phyloP scores from a whole-genome alignment of 139 green algal species.

The Limnomonas spitsbergensis region DNA sequence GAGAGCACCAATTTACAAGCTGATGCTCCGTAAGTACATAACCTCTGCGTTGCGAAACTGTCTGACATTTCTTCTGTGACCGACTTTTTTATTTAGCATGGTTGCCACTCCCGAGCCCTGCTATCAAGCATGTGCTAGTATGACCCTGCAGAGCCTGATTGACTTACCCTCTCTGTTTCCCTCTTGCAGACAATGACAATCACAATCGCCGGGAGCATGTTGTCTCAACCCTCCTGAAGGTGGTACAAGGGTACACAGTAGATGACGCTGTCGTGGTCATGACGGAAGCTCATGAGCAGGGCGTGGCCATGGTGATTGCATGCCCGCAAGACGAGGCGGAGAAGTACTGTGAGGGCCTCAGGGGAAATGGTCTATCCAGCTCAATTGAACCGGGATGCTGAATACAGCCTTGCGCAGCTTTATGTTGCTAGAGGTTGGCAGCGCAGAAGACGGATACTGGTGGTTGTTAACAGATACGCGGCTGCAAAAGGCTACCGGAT shows the following conservation, averaged over 20 bases:
- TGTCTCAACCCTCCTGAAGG: neutral
- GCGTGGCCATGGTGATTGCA: constrained; percentile 73
- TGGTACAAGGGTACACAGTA: neutral
- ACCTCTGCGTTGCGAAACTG: too few relatives aligned
- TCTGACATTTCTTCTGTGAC: too few relatives aligned
- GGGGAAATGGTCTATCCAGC: constrained; percentile 79
- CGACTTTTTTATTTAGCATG: too few relatives aligned
- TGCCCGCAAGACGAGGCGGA: constrained; percentile 86
- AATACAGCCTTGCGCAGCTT: too few relatives aligned
- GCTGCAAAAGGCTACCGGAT: too few relatives aligned
- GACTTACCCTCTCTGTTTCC: neutral
- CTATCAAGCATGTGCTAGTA: neutral
- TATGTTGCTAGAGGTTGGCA: too few relatives aligned
- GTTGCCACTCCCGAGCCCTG: too few relatives aligned
- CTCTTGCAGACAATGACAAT: constrained; percentile 9
- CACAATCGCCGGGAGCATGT: neutral
- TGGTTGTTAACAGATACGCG: too few relatives aligned
- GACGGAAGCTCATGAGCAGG: constrained; percentile 77
- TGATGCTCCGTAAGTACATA: constrained; percentile 6
- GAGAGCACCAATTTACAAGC: neutral
- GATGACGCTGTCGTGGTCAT: neutral
- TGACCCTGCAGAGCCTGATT: too few relatives aligned
- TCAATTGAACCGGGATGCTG: constrained; percentile 66
- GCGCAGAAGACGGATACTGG: too few relatives aligned
- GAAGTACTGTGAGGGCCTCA: constrained; percentile 76